Evolutionary conservation across 1,284 basidiomycete genomes (phyloP).

Genomic region (Fistulinella cinereoalba): DNA sequence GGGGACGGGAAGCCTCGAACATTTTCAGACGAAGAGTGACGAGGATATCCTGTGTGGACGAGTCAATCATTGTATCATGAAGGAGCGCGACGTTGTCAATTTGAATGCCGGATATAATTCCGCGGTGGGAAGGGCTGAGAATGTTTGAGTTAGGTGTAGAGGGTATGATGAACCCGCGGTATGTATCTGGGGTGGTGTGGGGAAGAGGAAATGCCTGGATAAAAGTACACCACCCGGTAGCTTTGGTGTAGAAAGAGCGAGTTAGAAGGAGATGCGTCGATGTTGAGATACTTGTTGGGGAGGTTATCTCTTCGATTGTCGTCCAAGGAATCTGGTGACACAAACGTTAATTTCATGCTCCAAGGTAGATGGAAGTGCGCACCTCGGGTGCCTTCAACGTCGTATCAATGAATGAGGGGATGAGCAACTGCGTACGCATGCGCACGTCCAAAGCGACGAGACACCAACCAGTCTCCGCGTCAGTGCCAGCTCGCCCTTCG

Average conservation of each 20-base stretch:
- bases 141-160: neutral
- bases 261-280: slow-evolving; percentile 20
- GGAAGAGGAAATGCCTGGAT: slow-evolving; percentile 11
- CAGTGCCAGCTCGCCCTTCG: neutral
- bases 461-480: neutral
- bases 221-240: slow-evolving; percentile 7
- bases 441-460: slow-evolving; percentile 20
- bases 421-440: slow-evolving; percentile 1
- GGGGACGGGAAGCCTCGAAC: slow-evolving; percentile 9
- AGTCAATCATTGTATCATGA: slow-evolving; percentile 11
- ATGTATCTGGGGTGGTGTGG: slow-evolving; percentile 2
- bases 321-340: slow-evolving; percentile 1
- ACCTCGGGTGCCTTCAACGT: slow-evolving; percentile 4
- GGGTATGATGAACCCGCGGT: neutral
- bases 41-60: slow-evolving; percentile 9
- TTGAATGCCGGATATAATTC: slow-evolving; percentile 4
- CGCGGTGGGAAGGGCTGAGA: slow-evolving; percentile 11
- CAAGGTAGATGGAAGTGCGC: neutral
- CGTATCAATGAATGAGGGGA: slow-evolving; percentile 3
- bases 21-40: slow-evolving; percentile 7
- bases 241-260: slow-evolving; percentile 1
- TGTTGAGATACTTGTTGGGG: slow-evolving; percentile 12
- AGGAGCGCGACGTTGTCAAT: slow-evolving; percentile 4
- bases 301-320: neutral
- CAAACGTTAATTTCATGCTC: neutral